phyloP scores from a whole-genome alignment of 73 alveolate species.

The Vitrella brassicaformis region DNA sequence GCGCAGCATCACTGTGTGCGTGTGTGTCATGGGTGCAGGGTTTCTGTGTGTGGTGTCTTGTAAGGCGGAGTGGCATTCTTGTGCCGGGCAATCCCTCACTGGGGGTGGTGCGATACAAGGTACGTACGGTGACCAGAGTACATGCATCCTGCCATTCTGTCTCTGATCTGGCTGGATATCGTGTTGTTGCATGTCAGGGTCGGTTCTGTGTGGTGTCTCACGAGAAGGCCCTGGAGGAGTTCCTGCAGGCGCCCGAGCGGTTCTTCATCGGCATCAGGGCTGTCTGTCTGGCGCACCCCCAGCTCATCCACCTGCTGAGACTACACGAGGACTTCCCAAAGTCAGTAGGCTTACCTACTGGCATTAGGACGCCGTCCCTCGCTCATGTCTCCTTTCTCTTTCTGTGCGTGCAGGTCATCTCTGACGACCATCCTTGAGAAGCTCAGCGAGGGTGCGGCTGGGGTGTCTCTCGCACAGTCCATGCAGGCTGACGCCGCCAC shows the following conservation, averaged over 20 bases:
- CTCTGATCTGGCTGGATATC: neutral
- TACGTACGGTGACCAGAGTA: neutral
- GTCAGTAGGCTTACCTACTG: neutral
- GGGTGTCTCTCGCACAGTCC: constrained; percentile 61
- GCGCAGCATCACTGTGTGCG: neutral
- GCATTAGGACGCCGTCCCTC: neutral
- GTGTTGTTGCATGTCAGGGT: constrained; percentile 8
- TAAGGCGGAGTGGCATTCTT: constrained; percentile 60
- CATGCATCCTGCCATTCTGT: constrained; percentile 4
- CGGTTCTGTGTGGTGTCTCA: constrained; percentile 64
- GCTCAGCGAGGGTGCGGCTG: constrained; percentile 69
- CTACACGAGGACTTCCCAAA: constrained; percentile 61
- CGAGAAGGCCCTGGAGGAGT: constrained; percentile 52
- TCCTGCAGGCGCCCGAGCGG: constrained; percentile 53
- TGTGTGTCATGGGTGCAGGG: constrained; percentile 24
- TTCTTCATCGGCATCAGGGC: constrained; percentile 55
- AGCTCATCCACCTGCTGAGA: constrained; percentile 60
- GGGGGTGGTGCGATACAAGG: constrained; percentile 67
- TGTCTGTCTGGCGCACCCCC: constrained; percentile 28
- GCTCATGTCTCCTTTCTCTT: neutral
- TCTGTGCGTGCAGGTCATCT: neutral
- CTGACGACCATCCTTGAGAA: constrained; percentile 48
- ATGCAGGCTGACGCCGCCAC: constrained; percentile 69
- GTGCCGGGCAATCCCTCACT: constrained; percentile 84
- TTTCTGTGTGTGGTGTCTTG: constrained; percentile 68